Evolutionary conservation across 139 green algal genomes (phyloP).

Genomic region (Auxenochlorella pyrenoidosa): DNA sequence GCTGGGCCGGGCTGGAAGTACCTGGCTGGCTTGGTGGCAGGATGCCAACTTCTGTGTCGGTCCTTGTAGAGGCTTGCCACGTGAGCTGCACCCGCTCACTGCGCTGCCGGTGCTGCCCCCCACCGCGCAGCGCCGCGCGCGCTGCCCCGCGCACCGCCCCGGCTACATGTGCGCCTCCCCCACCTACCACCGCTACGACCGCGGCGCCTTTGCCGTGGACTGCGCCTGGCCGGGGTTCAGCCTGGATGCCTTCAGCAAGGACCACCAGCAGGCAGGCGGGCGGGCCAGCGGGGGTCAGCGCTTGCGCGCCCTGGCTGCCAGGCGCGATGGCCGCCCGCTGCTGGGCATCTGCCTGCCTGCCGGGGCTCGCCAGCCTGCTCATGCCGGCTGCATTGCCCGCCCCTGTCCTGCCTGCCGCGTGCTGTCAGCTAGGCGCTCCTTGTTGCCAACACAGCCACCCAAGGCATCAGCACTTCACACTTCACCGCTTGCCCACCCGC

Average conservation of each 20-base stretch:
- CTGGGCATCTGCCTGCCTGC: background rate
- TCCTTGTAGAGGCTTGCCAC: background rate
- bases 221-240: conserved; percentile 37
- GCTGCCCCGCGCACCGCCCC: conserved; percentile 40
- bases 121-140: conserved; percentile 23
- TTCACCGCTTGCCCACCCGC: too few relatives aligned
- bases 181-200: conserved; percentile 45
- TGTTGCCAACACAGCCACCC: too few relatives aligned
- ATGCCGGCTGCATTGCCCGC: background rate
- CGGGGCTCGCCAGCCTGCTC: background rate
- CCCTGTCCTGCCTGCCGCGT: background rate
- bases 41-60: too few relatives aligned
- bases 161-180: conserved; percentile 31
- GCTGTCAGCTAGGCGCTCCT: too few relatives aligned
- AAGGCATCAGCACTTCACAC: too few relatives aligned
- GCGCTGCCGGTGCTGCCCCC: too few relatives aligned
- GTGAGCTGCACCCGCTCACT: too few relatives aligned
- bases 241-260: conserved; percentile 35
- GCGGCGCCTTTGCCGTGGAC: conserved; percentile 31
- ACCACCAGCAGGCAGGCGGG: conserved; percentile 37
- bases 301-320: too few relatives aligned
- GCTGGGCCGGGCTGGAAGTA: too few relatives aligned
- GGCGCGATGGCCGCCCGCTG: too few relatives aligned
- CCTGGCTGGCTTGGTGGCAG: too few relatives aligned
- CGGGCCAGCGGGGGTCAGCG: too few relatives aligned